phyloP scores from a whole-genome alignment of 164 flowering plant genomes.

The Vitis labrusca region DNA sequence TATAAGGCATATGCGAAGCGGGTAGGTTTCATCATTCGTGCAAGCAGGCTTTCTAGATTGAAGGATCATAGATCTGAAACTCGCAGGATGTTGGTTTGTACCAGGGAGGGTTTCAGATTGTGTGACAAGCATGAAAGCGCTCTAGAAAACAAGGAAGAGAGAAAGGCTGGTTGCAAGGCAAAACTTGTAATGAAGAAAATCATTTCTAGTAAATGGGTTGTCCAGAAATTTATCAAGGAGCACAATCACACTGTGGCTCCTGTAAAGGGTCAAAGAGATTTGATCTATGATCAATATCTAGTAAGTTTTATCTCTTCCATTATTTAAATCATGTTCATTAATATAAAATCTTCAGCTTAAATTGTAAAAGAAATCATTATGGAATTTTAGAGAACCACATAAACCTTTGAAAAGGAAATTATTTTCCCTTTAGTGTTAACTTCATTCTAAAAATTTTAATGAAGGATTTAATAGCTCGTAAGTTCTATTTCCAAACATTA shows the following conservation, averaged over 20 bases:
- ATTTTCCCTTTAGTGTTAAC: too few species aligned
- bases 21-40: conserved; percentile 62
- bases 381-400: too few species aligned
- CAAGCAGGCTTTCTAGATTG: conserved; percentile 74
- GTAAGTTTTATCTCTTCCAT: conserved; percentile 32
- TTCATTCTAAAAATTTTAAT: too few species aligned
- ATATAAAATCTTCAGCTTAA: neutral
- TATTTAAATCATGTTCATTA: neutral
- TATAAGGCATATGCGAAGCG: conserved; percentile 70
- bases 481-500: too few species aligned
- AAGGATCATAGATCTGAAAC: conserved; percentile 71
- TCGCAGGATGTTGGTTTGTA: conserved; percentile 75
- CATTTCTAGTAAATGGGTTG: conserved; percentile 61
- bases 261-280: conserved; percentile 54
- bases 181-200: conserved; percentile 57
- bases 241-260: conserved; percentile 55
- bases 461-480: too few species aligned
- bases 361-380: neutral
- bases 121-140: conserved; percentile 51
- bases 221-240: conserved; percentile 57
- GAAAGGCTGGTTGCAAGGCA: conserved; percentile 66
- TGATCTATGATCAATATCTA: conserved; percentile 55
- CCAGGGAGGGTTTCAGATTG: conserved; percentile 66
- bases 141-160: conserved; percentile 50
- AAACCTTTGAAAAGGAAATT: too few species aligned